These are phyloP conservation scores for Rhodotorula babjevae DNA, from an alignment of 768 basidiomycete species.

Conservation along the genomic window DNA sequence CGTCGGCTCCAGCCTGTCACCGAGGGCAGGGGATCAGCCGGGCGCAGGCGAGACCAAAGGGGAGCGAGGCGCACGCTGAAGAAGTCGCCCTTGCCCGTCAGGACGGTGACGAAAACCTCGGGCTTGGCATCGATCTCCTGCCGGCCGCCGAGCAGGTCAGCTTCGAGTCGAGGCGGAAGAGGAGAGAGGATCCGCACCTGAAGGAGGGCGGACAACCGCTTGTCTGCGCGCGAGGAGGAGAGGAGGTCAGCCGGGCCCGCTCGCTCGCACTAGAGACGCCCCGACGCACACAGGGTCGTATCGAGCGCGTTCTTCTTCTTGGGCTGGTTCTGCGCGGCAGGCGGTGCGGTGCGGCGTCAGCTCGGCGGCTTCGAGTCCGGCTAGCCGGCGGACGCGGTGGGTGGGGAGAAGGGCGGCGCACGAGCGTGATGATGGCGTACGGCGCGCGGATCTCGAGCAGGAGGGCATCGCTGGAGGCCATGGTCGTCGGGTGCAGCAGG, in stretches of 20 bases:
- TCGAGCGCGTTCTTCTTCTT: constrained; percentile 35
- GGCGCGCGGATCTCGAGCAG: constrained; percentile 26
- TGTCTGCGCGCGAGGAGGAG: background rate
- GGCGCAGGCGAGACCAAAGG: too few relatives aligned
- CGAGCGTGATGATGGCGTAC: constrained; percentile 32
- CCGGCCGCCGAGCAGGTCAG: background rate
- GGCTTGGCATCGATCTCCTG: constrained; percentile 19
- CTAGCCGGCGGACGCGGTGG: background rate
- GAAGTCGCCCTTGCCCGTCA: constrained; percentile 34
- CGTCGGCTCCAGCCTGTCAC: constrained; percentile 33
- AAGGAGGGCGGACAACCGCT: background rate
- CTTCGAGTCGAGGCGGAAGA: too few relatives aligned
- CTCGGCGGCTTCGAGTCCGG: too few relatives aligned
- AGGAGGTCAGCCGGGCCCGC: too few relatives aligned
- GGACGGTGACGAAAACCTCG: constrained; percentile 20
- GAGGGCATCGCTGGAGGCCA: constrained; percentile 6
- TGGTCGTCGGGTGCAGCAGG: background rate
- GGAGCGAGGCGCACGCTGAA: background rate
- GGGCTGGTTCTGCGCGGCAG: constrained; percentile 14
- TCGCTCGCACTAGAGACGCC: background rate
- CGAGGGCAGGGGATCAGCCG: background rate
- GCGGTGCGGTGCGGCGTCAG: background rate
- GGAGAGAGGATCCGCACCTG: background rate
- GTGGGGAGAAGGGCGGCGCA: background rate
- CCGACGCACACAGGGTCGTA: constrained; percentile 7